Evolutionary conservation across 352 stramenopile genomes (phyloP).

Genomic region (Elongisporangium anandrum): DNA sequence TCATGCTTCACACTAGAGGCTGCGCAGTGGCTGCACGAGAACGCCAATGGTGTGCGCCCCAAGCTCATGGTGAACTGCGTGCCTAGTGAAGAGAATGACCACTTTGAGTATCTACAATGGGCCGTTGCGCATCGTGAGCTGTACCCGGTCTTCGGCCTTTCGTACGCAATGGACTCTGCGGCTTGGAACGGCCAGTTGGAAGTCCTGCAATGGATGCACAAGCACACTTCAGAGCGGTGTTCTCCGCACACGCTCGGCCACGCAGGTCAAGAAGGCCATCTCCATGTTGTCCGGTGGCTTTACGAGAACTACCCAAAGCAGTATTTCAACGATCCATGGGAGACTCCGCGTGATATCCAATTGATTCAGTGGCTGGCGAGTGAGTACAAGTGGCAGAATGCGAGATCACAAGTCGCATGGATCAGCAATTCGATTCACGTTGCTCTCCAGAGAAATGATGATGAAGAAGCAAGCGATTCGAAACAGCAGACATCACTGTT

Average conservation of each 20-base stretch:
- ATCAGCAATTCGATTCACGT: no score
- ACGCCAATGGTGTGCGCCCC: no score
- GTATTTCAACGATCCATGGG: constrained; percentile 12
- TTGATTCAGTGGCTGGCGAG: constrained; percentile 21
- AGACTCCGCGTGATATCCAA: constrained; percentile 14
- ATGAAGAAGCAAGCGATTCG: constrained; percentile 17
- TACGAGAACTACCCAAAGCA: constrained; percentile 11
- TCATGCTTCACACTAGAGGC: no score
- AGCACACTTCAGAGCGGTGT: background rate
- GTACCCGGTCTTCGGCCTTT: no score
- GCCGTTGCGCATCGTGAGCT: no score
- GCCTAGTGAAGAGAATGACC: no score
- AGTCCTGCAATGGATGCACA: background rate
- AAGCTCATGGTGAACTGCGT: background rate
- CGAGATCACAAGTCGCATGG: no score
- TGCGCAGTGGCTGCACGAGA: constrained; percentile 7
- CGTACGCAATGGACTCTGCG: constrained; percentile 19
- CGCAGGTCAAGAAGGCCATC: background rate
- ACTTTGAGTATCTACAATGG: no score
- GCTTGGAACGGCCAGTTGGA: constrained; percentile 14
- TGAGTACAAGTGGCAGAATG: constrained; percentile 9
- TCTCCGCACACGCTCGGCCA: background rate
- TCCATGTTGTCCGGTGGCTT: constrained; percentile 27
- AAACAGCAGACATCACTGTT: constrained; percentile 19
- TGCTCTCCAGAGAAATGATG: constrained; percentile 8